Percentiles rank a stretch among this genome's conserved stretches.
These are phyloP conservation scores for Fusarium nodosum DNA, from an alignment of 2,329 filamentous ascomycete genomes.

Conservation along the genomic window DNA sequence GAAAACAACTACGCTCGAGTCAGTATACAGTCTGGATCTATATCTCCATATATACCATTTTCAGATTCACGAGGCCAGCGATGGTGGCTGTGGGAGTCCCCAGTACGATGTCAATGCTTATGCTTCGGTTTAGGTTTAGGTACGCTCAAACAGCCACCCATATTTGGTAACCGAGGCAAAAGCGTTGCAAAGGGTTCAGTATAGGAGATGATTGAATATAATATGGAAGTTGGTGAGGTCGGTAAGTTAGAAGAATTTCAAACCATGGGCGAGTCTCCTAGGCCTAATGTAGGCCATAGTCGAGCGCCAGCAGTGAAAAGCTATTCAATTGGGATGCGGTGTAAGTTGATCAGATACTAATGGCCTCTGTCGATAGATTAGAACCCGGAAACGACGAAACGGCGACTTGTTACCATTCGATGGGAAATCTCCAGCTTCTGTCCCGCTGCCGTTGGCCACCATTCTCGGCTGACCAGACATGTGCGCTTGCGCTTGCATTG, in stretches of 20 bases:
- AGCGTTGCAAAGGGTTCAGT: neutral
- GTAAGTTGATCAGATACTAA: neutral
- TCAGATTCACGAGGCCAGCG: neutral
- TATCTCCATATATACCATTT: neutral
- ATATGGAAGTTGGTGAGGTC: too few species aligned
- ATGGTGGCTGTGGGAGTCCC: neutral
- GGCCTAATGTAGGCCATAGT: too few species aligned
- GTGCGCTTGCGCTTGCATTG: neutral
- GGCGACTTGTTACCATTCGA: neutral
- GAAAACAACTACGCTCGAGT: neutral
- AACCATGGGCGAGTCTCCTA: neutral
- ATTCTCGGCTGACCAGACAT: neutral
- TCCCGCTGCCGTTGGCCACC: neutral
- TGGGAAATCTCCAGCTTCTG: neutral
- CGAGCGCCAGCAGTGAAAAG: neutral
- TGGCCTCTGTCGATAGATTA: neutral
- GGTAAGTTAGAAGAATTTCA: neutral
- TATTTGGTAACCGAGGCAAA: neutral
- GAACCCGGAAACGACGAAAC: neutral
- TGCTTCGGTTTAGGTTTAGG: neutral
- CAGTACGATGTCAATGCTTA: neutral
- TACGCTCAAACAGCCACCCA: conserved; percentile 31
- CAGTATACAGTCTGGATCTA: neutral
- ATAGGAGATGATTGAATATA: neutral
- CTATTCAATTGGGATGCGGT: neutral